phyloP scores from a whole-genome alignment of 352 stramenopile species.

The Aphanomyces cochlioides region DNA sequence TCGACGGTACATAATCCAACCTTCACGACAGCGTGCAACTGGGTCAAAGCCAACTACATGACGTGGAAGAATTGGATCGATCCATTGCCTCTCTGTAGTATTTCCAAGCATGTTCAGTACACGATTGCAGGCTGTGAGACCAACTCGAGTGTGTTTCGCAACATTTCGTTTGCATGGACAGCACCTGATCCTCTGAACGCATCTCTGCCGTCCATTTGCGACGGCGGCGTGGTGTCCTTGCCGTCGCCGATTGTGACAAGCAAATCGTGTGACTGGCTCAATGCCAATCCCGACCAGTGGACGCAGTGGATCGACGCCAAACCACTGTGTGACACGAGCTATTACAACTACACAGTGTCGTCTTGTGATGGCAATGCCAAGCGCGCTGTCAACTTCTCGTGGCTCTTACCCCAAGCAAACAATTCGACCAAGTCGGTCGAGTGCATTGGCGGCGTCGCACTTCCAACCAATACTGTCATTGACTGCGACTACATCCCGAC shows the following conservation, averaged over 20 bases:
- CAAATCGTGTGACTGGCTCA: slow-evolving; percentile 48
- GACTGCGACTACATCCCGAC: slow-evolving; percentile 29
- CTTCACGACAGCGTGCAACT: slow-evolving; percentile 42
- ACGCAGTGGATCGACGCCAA: slow-evolving; percentile 37
- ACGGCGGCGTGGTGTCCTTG: slow-evolving; percentile 36
- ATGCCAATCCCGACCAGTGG: slow-evolving; percentile 34
- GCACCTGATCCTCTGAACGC: slow-evolving; percentile 40
- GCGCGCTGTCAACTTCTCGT: slow-evolving; percentile 39
- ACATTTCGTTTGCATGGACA: slow-evolving; percentile 44
- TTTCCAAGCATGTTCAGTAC: slow-evolving; percentile 37
- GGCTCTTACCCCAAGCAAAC: slow-evolving; percentile 36
- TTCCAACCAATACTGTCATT: slow-evolving; percentile 13
- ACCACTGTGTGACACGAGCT: slow-evolving; percentile 40
- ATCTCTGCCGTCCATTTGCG: slow-evolving; percentile 40
- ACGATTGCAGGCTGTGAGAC: slow-evolving; percentile 39
- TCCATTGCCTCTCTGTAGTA: slow-evolving; percentile 38
- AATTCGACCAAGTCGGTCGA: slow-evolving; percentile 15
- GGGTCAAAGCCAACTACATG: slow-evolving; percentile 53
- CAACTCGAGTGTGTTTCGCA: too few relatives aligned
- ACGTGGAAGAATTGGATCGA: slow-evolving; percentile 45
- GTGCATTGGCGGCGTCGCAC: slow-evolving; percentile 8
- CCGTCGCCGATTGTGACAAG: slow-evolving; percentile 39
- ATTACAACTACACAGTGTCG: slow-evolving; percentile 38
- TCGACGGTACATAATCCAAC: too few relatives aligned
- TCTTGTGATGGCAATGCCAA: slow-evolving; percentile 10